Evolutionary conservation across 2,329 filamentous ascomycete genomes (phyloP).

Genomic region (Cladosporium sp.): DNA sequence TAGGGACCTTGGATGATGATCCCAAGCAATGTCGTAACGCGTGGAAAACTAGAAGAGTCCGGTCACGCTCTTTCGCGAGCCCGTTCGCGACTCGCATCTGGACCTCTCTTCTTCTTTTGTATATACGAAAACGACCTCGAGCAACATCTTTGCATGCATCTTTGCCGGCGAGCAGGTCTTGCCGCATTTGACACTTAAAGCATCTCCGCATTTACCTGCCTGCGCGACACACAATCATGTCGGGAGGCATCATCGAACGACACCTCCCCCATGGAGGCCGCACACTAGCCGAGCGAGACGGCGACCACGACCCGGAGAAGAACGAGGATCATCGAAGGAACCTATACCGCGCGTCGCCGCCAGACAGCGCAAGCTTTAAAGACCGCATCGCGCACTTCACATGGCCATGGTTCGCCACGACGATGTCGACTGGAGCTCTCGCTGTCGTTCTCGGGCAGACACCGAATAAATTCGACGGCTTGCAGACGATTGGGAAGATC

Average conservation of each 20-base stretch:
- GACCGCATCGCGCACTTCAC: constrained; percentile 29
- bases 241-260: not conserved
- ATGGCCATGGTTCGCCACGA: constrained; percentile 41
- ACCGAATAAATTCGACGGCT: constrained; percentile 49
- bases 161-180: constrained; percentile 9
- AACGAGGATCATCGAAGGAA: constrained; percentile 1
- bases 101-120: not conserved
- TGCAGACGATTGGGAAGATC: constrained; percentile 53
- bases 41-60: not conserved
- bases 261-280: not conserved
- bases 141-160: not conserved
- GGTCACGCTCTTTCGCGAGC: not conserved
- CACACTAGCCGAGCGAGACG: not conserved
- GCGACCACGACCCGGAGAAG: constrained; percentile 8
- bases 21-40: not conserved
- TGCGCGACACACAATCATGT: not conserved
- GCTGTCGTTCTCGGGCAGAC: constrained; percentile 45
- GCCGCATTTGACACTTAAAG: not conserved
- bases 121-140: not conserved
- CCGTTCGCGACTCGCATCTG: not conserved
- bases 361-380: constrained; percentile 25
- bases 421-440: constrained; percentile 52
- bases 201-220: not conserved
- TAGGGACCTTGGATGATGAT: not conserved
- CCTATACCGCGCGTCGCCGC: constrained; percentile 10